Evolutionary conservation across 306 rosid genomes (phyloP).

Genomic region (Vigna trinervia): DNA sequence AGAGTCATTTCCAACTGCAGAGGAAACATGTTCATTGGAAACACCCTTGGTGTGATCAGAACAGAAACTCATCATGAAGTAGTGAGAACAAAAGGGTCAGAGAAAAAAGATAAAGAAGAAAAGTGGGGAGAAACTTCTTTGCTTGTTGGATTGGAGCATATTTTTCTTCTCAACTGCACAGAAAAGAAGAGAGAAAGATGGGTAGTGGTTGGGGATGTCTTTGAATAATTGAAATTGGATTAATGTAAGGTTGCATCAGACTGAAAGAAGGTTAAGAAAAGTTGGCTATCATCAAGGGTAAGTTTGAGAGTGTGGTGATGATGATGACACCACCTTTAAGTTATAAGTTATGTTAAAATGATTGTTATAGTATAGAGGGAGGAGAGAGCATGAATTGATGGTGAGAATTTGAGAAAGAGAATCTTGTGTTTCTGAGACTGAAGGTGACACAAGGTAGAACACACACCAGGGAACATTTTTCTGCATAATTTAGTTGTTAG

Average conservation of each 20-base stretch:
- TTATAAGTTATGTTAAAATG: neutral
- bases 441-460: slow-evolving; percentile 37
- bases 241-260: slow-evolving; percentile 8
- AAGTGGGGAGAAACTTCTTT: slow-evolving; percentile 44
- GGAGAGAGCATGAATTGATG: slow-evolving; percentile 23
- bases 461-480: slow-evolving; percentile 25
- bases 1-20: slow-evolving; percentile 38
- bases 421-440: slow-evolving; percentile 21
- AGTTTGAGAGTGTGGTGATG: neutral
- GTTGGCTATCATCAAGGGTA: neutral
- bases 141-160: slow-evolving; percentile 66
- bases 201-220: slow-evolving; percentile 10
- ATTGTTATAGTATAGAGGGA: neutral
- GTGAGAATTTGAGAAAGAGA: slow-evolving; percentile 34
- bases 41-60: slow-evolving; percentile 43
- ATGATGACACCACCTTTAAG: neutral
- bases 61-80: slow-evolving; percentile 54
- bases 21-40: slow-evolving; percentile 36
- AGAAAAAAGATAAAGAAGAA: slow-evolving; percentile 23
- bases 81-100: slow-evolving; percentile 36
- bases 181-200: slow-evolving; percentile 24
- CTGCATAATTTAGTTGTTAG: slow-evolving; percentile 30
- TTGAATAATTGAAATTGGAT: slow-evolving; percentile 19
- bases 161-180: slow-evolving; percentile 30
- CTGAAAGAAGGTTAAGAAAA: slow-evolving; percentile 41